Base-by-base conservation (phyloP, 2,329 filamentous ascomycete genomes). In the Verruconis gallopava region DNA sequence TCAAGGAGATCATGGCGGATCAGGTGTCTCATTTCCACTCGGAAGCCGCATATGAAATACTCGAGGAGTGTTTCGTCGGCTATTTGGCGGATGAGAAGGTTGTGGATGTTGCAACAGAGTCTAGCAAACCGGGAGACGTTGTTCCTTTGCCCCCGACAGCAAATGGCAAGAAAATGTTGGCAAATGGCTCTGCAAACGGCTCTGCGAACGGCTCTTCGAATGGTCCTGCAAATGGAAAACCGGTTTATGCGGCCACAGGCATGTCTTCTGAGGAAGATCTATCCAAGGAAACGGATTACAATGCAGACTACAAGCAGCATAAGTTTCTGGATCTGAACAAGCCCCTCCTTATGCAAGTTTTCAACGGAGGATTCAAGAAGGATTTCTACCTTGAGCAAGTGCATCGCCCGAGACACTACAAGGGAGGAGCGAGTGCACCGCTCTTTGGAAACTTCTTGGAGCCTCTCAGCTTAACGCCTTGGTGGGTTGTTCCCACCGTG, bases 401-500 rank as follows among this genome's bases (percentile, higher is more conserved):
- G 40, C 91, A 98, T 59, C 80, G 91, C 35, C 91, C 91, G 14
- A 79, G 91, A 45, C 89, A 98, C 61, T 98, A 96, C 71, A 93
- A 79, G 58, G 89, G 89, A 49, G 91, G 91, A 45, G 77, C 78
- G 47, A 95, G 86, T 4, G 91, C 91, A 28, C 91, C 91, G 15
- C 65, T 98, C 18, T 98, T 98, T 62, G 91, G 91, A 46, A 96
- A 98, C 65, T 93, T 98, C 60, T 69, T 98, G n/a, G 91, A 98
- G 65, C 91, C 91, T n/a, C 66, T 98, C 45, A 88, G 80, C 60
- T 82, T 88, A 70, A 98, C 91, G 2, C 76, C 91, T 1, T 98
- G 91, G 91, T 98, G 81, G 77, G 60, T 93, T 35, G 72, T 98
- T 9, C 91, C 91, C 2, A 69, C 69, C 0, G 46, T 93, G 2